Conservation (phyloP, 345 rosid genomes). For the Clausena lansium region DNA sequence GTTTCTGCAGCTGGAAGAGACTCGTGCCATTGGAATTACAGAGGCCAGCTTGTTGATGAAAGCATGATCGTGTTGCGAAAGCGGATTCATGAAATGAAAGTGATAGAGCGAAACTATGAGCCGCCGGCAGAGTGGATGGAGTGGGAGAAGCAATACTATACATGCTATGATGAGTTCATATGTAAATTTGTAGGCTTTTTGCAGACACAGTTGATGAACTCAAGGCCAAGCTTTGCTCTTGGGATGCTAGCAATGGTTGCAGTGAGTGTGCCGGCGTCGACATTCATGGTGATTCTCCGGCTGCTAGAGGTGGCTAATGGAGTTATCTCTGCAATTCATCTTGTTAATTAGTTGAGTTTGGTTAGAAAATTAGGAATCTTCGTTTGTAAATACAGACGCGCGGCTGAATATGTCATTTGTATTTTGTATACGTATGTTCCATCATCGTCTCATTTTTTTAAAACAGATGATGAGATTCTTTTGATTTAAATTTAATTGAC, state of each 20-base stretch:
- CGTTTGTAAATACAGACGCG: neutral
- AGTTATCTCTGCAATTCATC: neutral
- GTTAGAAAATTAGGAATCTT: too few relatives aligned
- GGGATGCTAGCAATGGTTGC: constrained; percentile 23
- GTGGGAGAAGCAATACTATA: constrained; percentile 46
- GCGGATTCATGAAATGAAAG: constrained; percentile 36
- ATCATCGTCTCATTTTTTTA: neutral
- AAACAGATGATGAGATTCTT: neutral
- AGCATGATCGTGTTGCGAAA: constrained; percentile 37
- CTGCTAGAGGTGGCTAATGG: constrained; percentile 8
- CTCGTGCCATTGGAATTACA: neutral
- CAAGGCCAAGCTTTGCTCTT: constrained; percentile 46
- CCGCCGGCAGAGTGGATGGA: constrained; percentile 42
- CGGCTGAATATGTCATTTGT: neutral
- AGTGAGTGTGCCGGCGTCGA: constrained; percentile 22
- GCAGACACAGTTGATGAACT: constrained; percentile 41
- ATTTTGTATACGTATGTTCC: neutral
- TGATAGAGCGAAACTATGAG: constrained; percentile 30
- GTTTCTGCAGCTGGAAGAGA: neutral
- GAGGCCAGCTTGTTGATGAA: constrained; percentile 28
- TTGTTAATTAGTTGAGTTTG: neutral
- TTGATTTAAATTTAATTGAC: neutral
- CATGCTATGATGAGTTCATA: constrained; percentile 25
- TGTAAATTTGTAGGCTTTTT: constrained; percentile 32
- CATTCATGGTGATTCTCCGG: neutral